Evolutionary conservation across 148 eudicot genomes (phyloP).

Genomic region (Selenicereus undatus): DNA sequence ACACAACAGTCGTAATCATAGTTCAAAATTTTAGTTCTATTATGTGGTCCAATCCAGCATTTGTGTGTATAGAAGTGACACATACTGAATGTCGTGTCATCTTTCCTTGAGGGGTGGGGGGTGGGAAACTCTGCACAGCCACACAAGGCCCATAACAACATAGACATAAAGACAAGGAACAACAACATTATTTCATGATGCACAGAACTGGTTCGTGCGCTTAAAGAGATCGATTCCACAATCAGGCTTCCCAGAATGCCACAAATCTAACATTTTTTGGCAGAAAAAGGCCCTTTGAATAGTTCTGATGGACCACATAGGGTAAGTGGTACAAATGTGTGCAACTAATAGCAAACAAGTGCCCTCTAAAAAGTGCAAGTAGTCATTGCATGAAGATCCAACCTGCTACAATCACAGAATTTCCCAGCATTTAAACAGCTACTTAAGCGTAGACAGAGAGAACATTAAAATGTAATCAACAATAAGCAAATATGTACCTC

Average conservation of each 20-base stretch:
- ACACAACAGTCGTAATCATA: neutral
- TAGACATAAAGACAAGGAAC: neutral
- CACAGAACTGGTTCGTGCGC: neutral
- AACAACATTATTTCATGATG: conserved; percentile 2
- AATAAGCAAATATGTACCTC: conserved; percentile 47
- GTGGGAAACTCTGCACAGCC: neutral
- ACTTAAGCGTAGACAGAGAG: neutral
- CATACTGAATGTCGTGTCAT: neutral
- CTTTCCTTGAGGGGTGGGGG: neutral
- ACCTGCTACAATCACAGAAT: neutral
- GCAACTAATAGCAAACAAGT: neutral
- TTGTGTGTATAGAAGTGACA: neutral
- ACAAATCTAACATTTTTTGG: too few relatives aligned
- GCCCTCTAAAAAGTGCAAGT: neutral
- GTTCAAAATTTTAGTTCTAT: neutral
- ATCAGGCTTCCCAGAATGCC: too few relatives aligned
- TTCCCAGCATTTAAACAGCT: neutral
- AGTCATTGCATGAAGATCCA: neutral
- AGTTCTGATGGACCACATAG: neutral
- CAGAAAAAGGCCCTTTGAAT: neutral
- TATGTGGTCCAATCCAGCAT: neutral
- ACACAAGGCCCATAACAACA: neutral
- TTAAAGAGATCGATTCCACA: too few relatives aligned
- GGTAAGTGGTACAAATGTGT: neutral
- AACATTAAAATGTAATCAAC: conserved; percentile 1